These are phyloP conservation scores for Albatrellus sp. DNA, from an alignment of 1,284 basidiomycete genomes.

Conservation along the genomic window DNA sequence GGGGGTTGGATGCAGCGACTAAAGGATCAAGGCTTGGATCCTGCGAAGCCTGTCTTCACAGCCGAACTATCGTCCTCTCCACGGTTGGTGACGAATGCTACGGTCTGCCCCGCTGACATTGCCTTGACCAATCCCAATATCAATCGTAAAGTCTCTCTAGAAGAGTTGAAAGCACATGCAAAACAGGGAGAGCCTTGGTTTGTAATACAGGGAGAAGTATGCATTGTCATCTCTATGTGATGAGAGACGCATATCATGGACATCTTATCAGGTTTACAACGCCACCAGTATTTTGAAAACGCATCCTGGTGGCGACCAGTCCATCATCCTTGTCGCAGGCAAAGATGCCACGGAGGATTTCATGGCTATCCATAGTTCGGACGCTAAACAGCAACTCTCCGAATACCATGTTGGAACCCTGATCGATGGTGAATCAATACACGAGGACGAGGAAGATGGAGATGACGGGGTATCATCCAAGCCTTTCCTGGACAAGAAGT, in stretches of 20 bases:
- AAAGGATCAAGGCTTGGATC: neutral
- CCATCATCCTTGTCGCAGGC: slow-evolving; percentile 46
- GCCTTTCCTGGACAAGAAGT: neutral
- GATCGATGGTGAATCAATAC: slow-evolving; percentile 11
- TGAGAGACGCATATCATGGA: neutral
- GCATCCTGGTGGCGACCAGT: slow-evolving; percentile 54
- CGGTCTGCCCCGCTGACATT: neutral
- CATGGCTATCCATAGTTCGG: slow-evolving; percentile 40
- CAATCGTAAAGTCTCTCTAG: slow-evolving; percentile 24
- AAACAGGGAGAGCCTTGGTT: slow-evolving; percentile 42
- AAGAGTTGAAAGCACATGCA: slow-evolving; percentile 34
- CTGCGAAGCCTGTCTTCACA: neutral
- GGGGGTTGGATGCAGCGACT: slow-evolving; percentile 4
- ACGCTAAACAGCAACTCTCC: slow-evolving; percentile 34
- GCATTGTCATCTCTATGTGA: slow-evolving; percentile 32
- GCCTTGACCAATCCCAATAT: neutral
- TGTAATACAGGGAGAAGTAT: slow-evolving; percentile 42
- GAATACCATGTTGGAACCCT: slow-evolving; percentile 21
- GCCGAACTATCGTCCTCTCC: slow-evolving; percentile 15
- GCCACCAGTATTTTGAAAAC: slow-evolving; percentile 25
- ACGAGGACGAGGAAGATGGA: neutral
- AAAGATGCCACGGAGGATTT: slow-evolving; percentile 59
- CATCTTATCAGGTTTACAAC: neutral
- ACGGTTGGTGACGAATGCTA: neutral
- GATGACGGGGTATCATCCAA: neutral